Conservation (phyloP, 352 stramenopile species). For the Halophytophthora polymorphica region DNA sequence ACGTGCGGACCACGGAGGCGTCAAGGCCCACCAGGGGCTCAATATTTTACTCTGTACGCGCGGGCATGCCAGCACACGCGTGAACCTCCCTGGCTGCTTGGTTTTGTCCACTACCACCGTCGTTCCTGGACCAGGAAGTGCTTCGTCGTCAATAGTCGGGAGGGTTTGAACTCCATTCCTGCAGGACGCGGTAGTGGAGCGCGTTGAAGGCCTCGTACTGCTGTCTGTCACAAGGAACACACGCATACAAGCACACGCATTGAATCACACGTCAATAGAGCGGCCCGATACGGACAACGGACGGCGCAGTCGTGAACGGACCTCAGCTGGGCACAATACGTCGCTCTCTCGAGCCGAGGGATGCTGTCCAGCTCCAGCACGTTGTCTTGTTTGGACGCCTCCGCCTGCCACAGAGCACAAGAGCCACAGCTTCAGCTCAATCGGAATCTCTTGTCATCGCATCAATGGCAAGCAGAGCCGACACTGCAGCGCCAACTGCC, state of each 20-base stretch:
- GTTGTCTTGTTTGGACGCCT: not conserved
- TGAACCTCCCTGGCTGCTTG: not conserved
- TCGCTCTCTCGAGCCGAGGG: constrained; percentile 25
- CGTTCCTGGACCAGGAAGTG: too few species aligned
- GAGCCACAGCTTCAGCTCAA: not conserved
- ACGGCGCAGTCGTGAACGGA: constrained; percentile 7
- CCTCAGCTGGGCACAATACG: constrained; percentile 29
- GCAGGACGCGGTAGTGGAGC: constrained; percentile 40
- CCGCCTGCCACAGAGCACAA: not conserved
- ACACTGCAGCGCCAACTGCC: too few species aligned
- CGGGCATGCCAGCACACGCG: not conserved
- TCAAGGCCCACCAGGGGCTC: not conserved
- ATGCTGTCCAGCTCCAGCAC: constrained; percentile 17
- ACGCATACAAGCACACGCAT: constrained; percentile 1
- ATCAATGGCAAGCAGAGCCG: too few species aligned
- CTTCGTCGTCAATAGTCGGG: constrained; percentile 19
- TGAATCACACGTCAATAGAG: too few species aligned
- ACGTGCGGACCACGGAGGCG: too few species aligned
- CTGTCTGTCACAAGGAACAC: constrained; percentile 20
- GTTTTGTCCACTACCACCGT: too few species aligned
- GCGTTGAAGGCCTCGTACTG: constrained; percentile 48
- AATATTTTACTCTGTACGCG: not conserved
- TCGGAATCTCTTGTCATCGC: too few species aligned
- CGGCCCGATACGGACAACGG: not conserved
- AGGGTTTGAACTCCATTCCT: constrained; percentile 41